A percentile compares a stretch with the other conserved stretches of the same genome.
Conservation (phyloP, 1,284 basidiomycete species). For the Marasmius fiardii region DNA sequence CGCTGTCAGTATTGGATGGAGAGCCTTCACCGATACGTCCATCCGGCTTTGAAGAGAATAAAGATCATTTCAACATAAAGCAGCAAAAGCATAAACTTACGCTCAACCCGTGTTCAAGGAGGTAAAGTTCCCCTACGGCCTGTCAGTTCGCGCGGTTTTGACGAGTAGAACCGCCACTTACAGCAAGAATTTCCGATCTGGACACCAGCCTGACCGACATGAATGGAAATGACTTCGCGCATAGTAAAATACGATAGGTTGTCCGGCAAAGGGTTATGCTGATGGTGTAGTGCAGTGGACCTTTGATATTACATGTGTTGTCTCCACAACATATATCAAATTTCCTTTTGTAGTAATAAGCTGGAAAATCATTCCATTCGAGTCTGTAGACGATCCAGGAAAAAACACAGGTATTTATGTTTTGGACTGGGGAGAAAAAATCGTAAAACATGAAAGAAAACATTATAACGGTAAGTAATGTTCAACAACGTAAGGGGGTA, state of each 20-base stretch:
- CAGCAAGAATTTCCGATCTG: slow-evolving; percentile 96
- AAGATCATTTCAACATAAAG: neutral
- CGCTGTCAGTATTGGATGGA: slow-evolving; percentile 75
- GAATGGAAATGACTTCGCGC: slow-evolving; percentile 91
- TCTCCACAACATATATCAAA: too few species aligned
- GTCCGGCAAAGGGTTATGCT: too few species aligned
- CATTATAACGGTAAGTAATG: slow-evolving; percentile 27
- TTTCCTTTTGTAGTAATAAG: neutral
- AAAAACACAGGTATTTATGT: slow-evolving; percentile 2
- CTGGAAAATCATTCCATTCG: neutral
- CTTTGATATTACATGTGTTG: too few species aligned
- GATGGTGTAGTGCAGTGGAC: too few species aligned
- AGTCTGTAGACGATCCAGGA: too few species aligned
- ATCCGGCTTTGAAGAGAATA: slow-evolving; percentile 56
- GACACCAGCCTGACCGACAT: slow-evolving; percentile 93
- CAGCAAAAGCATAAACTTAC: slow-evolving; percentile 44
- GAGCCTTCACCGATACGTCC: slow-evolving; percentile 73
- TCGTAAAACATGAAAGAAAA: slow-evolving; percentile 14
- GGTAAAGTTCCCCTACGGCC: slow-evolving; percentile 90
- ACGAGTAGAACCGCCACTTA: slow-evolving; percentile 35
- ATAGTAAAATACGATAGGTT: slow-evolving; percentile 30
- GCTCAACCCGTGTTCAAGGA: slow-evolving; percentile 94
- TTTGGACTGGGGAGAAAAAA: slow-evolving; percentile 3
- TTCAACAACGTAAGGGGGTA: slow-evolving; percentile 13
- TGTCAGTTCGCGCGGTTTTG: neutral